Percentiles rank a stretch among this genome's conserved stretches.
phyloP scores from a whole-genome alignment of 2,329 filamentous ascomycete species.

The Elsinoe arachidis region DNA sequence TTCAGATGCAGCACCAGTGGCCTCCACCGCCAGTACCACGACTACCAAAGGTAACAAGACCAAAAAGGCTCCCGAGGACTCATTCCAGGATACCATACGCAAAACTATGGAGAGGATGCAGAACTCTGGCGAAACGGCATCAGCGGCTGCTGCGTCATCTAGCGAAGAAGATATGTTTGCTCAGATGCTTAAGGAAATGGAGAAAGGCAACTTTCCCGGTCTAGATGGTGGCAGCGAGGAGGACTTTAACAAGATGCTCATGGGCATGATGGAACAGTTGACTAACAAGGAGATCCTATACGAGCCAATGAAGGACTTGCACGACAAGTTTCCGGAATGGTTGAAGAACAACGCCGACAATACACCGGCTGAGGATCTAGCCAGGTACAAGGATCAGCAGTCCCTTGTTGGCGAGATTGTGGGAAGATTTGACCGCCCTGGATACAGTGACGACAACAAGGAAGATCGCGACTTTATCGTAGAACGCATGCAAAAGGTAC shows the following conservation, averaged over 20 bases:
- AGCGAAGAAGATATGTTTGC: conserved; percentile 72
- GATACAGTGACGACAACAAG: conserved; percentile 73
- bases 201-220: conserved; percentile 48
- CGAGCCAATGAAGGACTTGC: conserved; percentile 95
- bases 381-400: conserved; percentile 74
- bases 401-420: conserved; percentile 77
- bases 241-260: conserved; percentile 87
- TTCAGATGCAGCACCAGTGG: conserved; percentile 17
- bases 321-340: conserved; percentile 89
- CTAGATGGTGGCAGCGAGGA: conserved; percentile 56
- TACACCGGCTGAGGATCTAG: conserved; percentile 58
- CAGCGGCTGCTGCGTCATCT: conserved; percentile 46
- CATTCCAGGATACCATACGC: conserved; percentile 86
- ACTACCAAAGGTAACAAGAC: conserved; percentile 18
- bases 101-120: conserved; percentile 96
- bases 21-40: conserved; percentile 19
- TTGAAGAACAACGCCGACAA: conserved; percentile 66
- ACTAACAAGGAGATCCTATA: conserved; percentile 98
- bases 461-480: conserved; percentile 86
- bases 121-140: conserved; percentile 74
- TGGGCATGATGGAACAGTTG: conserved; percentile 98
- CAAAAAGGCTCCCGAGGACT: conserved; percentile 22
- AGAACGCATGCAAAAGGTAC: conserved; percentile 93
- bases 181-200: conserved; percentile 87
- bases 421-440: conserved; percentile 70